Evolutionary conservation across 2,329 filamentous ascomycete species (phyloP).

Genomic region (Alternaria triticina): DNA sequence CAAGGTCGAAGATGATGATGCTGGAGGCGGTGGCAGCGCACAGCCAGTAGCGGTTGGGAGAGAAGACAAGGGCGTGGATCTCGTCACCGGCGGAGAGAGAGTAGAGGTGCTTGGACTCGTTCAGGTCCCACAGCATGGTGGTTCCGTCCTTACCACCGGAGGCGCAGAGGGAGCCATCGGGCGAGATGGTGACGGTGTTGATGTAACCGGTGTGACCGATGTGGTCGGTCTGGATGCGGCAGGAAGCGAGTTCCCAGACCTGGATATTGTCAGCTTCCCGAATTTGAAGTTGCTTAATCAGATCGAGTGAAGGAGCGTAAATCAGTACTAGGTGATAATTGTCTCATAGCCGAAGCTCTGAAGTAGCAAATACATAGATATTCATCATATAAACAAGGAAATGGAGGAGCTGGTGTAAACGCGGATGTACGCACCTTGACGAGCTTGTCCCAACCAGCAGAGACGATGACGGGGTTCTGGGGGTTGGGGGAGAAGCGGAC

Average conservation of each 20-base stretch:
- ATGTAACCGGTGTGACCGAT: constrained; percentile 99
- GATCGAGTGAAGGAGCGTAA: constrained; percentile 23
- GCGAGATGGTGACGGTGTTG: constrained; percentile 99
- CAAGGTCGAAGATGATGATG: constrained; percentile 99
- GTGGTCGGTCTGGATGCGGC: constrained; percentile 99
- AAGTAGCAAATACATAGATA: constrained; percentile 99
- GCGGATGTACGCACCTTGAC: constrained; percentile 82
- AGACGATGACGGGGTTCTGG: constrained; percentile 99
- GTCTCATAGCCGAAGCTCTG: constrained; percentile 99
- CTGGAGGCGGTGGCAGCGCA: constrained; percentile 95
- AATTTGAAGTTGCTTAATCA: not conserved
- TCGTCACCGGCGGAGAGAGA: constrained; percentile 99
- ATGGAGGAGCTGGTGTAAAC: not conserved
- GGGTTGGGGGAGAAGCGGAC: constrained; percentile 99
- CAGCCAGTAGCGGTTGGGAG: constrained; percentile 99
- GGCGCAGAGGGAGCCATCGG: constrained; percentile 97
- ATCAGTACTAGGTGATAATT: constrained; percentile 91
- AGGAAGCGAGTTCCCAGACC: constrained; percentile 99
- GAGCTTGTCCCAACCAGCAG: constrained; percentile 98
- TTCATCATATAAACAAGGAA: constrained; percentile 78
- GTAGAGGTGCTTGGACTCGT: constrained; percentile 99
- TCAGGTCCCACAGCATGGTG: constrained; percentile 99
- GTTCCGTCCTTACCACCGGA: constrained; percentile 99
- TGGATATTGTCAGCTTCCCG: constrained; percentile 53
- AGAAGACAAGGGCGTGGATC: constrained; percentile 99